Evolutionary conservation across 2,329 filamentous ascomycete species (phyloP).

Genomic region (Pezicula radicicola): DNA sequence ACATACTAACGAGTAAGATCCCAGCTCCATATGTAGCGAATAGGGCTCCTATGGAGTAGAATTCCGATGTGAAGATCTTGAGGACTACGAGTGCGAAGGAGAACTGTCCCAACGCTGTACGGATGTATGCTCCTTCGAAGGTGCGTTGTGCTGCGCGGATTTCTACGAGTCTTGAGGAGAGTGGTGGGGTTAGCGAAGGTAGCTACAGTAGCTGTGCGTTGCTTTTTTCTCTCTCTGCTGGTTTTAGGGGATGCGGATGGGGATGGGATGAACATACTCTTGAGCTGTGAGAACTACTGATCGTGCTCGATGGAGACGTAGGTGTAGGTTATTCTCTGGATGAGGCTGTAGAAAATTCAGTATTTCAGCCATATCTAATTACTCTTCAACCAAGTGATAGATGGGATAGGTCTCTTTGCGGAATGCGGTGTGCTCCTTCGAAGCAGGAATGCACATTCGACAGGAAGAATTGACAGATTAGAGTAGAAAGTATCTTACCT

Average conservation of each 20-base stretch:
- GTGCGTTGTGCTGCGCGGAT: constrained; percentile 93
- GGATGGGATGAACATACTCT: constrained; percentile 42
- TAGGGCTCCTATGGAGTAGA: constrained; percentile 94
- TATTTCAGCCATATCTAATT: background rate
- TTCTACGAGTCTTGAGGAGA: constrained; percentile 66
- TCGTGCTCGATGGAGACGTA: constrained; percentile 79
- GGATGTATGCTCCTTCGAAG: constrained; percentile 95
- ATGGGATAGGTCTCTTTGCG: too few relatives aligned
- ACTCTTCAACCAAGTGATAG: background rate
- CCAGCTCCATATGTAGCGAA: constrained; percentile 90
- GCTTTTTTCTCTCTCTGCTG: background rate
- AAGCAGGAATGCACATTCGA: background rate
- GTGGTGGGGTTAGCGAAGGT: background rate
- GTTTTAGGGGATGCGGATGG: background rate
- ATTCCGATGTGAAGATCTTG: constrained; percentile 95
- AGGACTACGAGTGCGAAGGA: constrained; percentile 91
- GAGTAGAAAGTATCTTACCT: background rate
- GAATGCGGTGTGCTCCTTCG: background rate
- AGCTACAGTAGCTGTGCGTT: background rate
- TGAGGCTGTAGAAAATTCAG: constrained; percentile 46
- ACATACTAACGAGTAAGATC: constrained; percentile 77
- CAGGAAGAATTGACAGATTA: background rate
- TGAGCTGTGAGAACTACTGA: constrained; percentile 77
- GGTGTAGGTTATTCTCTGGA: constrained; percentile 70
- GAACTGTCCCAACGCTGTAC: constrained; percentile 92